phyloP scores from a whole-genome alignment of 164 flowering plant species.

The Magnolia changhungtana region DNA sequence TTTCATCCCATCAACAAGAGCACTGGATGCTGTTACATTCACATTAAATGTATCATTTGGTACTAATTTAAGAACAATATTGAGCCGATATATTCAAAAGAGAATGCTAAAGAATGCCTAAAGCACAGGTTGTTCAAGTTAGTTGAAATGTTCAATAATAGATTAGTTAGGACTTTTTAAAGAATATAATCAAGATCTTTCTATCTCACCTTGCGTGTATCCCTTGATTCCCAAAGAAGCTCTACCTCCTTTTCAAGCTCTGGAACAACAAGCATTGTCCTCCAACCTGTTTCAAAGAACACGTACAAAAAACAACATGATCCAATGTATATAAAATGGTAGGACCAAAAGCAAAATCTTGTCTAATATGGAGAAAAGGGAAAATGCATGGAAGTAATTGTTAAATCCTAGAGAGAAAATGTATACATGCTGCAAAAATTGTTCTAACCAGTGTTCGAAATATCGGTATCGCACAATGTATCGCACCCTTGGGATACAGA shows the following conservation, averaged over 20 bases:
- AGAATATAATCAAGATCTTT: background rate
- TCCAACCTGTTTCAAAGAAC: slow-evolving; percentile 62
- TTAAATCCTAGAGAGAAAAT: no score
- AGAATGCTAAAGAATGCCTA: slow-evolving; percentile 1
- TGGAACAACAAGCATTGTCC: slow-evolving; percentile 99
- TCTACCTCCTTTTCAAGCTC: slow-evolving; percentile 95
- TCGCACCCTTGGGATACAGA: no score
- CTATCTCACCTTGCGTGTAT: slow-evolving; percentile 61
- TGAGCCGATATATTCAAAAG: background rate
- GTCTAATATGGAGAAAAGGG: background rate
- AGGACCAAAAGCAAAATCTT: background rate
- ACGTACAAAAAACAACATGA: background rate
- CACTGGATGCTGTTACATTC: background rate
- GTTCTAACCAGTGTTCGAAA: no score
- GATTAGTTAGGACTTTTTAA: background rate
- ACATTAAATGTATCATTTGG: background rate
- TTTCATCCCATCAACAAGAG: background rate
- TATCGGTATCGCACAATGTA: no score
- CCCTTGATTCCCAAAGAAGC: slow-evolving; percentile 67
- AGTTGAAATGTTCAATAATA: background rate
- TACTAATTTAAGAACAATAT: background rate
- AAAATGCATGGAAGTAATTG: no score
- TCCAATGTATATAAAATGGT: background rate
- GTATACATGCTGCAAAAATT: no score
- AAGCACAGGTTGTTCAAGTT: background rate